phyloP scores from a whole-genome alignment of 768 basidiomycete genomes.

The Dioszegia aurantiaca region DNA sequence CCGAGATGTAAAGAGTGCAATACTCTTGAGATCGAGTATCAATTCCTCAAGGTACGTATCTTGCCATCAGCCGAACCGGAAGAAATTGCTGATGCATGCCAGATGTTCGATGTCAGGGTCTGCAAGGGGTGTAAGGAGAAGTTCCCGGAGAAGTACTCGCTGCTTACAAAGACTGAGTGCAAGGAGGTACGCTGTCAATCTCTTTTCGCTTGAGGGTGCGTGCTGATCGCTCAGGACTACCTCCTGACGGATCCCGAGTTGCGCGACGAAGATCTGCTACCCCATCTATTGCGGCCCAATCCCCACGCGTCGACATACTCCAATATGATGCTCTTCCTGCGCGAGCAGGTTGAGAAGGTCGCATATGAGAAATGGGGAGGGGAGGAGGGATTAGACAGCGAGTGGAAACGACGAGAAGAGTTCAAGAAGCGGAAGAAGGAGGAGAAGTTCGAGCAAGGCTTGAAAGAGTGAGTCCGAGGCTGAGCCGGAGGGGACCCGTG shows the following conservation, averaged over 20 bases:
- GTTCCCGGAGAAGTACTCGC: conserved; percentile 84
- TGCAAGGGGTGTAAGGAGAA: conserved; percentile 89
- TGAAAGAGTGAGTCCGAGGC: conserved; percentile 61
- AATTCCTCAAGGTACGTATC: conserved; percentile 61
- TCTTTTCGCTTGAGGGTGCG: not conserved
- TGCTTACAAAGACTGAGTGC: conserved; percentile 97
- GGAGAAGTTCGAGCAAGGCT: conserved; percentile 88
- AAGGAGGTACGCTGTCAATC: conserved; percentile 63
- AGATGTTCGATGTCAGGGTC: conserved; percentile 75
- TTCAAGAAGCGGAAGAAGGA: conserved; percentile 88
- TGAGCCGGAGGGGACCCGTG: not conserved
- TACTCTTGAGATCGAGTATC: conserved; percentile 83
- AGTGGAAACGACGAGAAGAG: conserved; percentile 71
- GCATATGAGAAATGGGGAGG: conserved; percentile 99
- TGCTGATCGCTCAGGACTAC: conserved; percentile 66
- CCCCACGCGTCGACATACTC: conserved; percentile 92
- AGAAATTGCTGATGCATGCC: not conserved
- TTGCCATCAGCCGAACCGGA: no score
- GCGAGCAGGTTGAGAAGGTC: conserved; percentile 83
- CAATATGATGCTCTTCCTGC: conserved; percentile 98
- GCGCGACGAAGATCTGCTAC: conserved; percentile 83
- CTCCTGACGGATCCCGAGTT: conserved; percentile 91
- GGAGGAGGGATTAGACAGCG: conserved; percentile 80
- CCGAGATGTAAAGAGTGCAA: conserved; percentile 83
- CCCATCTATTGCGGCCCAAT: conserved; percentile 89